Conservation (phyloP, 2,329 filamentous ascomycete genomes). For the Microsporum audouinii region DNA sequence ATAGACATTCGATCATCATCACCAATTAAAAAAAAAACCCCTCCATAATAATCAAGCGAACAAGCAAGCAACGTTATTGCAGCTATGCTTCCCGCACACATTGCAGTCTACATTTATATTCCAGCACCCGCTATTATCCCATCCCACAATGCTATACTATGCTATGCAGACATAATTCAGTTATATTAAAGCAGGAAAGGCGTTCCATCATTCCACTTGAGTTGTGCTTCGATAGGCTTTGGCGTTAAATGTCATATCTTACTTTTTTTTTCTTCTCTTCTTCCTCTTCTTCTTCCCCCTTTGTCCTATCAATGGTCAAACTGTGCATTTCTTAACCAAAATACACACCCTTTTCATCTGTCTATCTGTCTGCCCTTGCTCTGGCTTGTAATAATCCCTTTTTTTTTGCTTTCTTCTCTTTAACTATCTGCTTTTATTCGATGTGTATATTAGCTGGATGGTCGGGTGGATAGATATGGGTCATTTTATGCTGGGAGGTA, state of each 20-base stretch:
- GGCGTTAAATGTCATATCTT: not conserved
- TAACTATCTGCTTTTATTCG: not conserved
- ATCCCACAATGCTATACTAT: not conserved
- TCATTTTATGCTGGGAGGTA: not conserved
- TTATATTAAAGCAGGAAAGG: not conserved
- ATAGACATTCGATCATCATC: not conserved
- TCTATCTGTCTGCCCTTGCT: not conserved
- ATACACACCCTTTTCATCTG: not conserved
- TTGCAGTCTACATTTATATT: not conserved
- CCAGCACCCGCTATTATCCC: not conserved
- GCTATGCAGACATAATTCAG: not conserved
- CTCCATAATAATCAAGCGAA: not conserved
- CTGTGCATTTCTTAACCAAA: not conserved
- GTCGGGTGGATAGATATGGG: constrained; percentile 2
- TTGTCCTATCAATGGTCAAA: not conserved
- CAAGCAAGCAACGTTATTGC: not conserved
- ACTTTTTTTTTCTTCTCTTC: not conserved
- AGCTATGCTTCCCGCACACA: not conserved
- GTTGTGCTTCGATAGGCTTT: not conserved
- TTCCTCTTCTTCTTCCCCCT: not conserved
- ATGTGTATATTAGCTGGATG: constrained; percentile 6
- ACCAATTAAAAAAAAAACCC: not conserved
- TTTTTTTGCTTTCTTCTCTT: not conserved
- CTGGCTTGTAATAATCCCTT: not conserved
- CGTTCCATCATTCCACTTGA: not conserved